Conservation (phyloP, 2,329 filamentous ascomycete genomes). For the Cladophialophora yegresii region DNA sequence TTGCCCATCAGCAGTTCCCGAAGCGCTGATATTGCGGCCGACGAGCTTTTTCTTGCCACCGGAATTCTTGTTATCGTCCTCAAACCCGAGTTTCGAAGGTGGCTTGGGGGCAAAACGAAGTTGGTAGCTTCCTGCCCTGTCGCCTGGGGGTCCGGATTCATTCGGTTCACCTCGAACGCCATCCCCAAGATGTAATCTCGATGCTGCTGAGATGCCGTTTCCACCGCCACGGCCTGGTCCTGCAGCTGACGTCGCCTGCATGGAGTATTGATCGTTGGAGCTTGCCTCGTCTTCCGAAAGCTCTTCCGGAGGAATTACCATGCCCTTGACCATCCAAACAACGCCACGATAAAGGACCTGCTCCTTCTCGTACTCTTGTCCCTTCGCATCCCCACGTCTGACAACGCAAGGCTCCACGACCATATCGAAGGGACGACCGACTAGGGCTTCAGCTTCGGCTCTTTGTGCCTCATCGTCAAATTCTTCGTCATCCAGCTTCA, state of each 20-base stretch:
- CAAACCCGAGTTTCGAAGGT: background rate
- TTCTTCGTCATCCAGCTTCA: background rate
- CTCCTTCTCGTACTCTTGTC: background rate
- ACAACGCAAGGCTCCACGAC: background rate
- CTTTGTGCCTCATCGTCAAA: background rate
- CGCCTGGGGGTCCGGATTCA: background rate
- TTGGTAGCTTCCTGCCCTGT: background rate
- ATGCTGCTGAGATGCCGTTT: background rate
- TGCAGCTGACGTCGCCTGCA: background rate
- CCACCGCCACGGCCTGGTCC: background rate
- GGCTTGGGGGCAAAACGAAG: background rate
- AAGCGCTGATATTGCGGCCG: background rate
- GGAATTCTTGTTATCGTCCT: background rate
- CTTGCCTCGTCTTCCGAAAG: background rate
- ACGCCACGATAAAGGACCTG: background rate
- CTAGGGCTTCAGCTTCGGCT: background rate
- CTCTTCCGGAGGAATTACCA: background rate
- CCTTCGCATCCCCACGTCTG: background rate
- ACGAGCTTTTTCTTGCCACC: background rate
- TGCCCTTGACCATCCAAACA: slow-evolving; percentile 1
- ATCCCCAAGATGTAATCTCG: background rate
- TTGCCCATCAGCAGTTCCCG: background rate
- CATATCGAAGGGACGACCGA: slow-evolving; percentile 1
- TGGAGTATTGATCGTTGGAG: background rate
- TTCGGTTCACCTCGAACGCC: background rate